Evolutionary conservation across 768 basidiomycete species (phyloP), one percentile per base, ranked within the genome.

Genomic region (Mycena galopus): DNA sequence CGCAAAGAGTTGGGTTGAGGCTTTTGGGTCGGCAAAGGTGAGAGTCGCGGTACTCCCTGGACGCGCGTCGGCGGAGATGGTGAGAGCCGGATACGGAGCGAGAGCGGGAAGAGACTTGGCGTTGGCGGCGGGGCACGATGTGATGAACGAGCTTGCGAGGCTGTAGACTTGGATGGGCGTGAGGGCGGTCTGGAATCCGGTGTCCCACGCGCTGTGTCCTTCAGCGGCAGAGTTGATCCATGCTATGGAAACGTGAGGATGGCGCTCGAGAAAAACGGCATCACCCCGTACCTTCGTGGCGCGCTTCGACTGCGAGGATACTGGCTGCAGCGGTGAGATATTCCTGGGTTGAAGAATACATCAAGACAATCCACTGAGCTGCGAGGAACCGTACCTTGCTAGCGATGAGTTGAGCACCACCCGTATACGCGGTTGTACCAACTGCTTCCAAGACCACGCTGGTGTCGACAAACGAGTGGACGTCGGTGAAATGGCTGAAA

Each of bases 261-360:
- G 35, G 25, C 27, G 42, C 6, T 39, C 12, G 39, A n/a, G 16
- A 29, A 60, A 42, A 27, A 19, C 11, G 29, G 3, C 4, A 32
- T 23, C 35, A n/a, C 14, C 10, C 12, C 44, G 35, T 51, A 72
- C 58, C 55, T 25, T 84, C 82, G 75, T 90, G 89, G 50, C 88
- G 83, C 59, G 88, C 82, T 78, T 91, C 89, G 56, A 84, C 85
- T 30, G 86, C 83, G 23, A 93, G 83, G 74, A 94, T 93, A 23
- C 88, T 86, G 2, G 85, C 92, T 6, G 89, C 87, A 21, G 87
- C 86, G 6, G 88, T 88, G 25, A 89, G 77, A 78, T 88, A 88
- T 30, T 81, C 81, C 79, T 57, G 32, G 25, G 25, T 17, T 21
- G 7, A 33, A 4, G 9, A 32, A 57, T 14, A 19, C 9, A 17